Evolutionary conservation across 495 filamentous ascomycete species (phyloP), one percentile per base, ranked within the genome.

Genomic region (Trichoderma virens): DNA sequence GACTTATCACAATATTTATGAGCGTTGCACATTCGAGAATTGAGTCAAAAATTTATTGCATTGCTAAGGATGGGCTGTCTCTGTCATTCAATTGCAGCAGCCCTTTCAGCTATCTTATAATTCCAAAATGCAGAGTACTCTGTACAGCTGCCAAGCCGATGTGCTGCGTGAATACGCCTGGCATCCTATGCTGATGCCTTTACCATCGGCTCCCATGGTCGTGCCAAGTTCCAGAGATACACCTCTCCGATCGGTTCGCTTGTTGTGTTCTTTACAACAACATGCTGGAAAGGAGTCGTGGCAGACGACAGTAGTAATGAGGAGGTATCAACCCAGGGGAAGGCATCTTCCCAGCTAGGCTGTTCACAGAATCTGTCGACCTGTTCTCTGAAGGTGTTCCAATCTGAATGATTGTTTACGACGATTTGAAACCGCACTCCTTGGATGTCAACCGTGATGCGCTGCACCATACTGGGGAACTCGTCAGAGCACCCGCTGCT

Each of bases 201-300:
- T 9, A 43, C 38, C 38, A 62, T 62, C 2, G 61, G 61, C 38
- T 62, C 61, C 61, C 61, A 62, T 28, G 61, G 61, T 27, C 61
- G 34, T 20, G 18, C 34, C 61, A 62, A 27, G 25, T 62, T 43
- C 61, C 61, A 62, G 14, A 62, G 61, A 28, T 62, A 62, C 11
- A 62, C 25, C 38, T 62, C 61, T n/a, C 25, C 61, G 6, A 18
- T 14, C 4, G 16, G 20, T 25, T 45, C 61, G 14, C 34, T 41
- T 30, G 34, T 32, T 30, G 39, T 6, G 8, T 41, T 28, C 23
- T 27, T 39, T 3, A 62, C 61, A 47, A 62, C 2, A n/a, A 62
- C 27, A 18, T 43, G 61, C 27, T 41, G 61, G 38, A 62, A 47
- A n/a, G 34, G 35, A 18, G 18, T 16, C 38, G n/a, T 13, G 0